A percentile compares a stretch with the other conserved stretches of the same genome.
Evolutionary conservation across 768 basidiomycete genomes (phyloP).

Genomic region (Hygrophorus russula): DNA sequence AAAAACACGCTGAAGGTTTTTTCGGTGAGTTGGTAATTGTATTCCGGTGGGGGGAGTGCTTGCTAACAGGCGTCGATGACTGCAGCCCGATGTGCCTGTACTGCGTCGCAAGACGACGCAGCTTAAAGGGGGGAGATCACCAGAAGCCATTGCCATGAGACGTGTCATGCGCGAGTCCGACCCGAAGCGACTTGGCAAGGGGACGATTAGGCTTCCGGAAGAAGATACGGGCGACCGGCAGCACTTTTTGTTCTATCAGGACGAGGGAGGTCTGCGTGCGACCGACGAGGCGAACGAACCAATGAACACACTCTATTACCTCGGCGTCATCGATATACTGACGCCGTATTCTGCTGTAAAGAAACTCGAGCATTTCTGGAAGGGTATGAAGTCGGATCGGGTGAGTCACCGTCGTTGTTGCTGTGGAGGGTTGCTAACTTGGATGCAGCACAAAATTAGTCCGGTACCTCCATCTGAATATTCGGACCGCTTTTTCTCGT

Average conservation of each 20-base stretch:
- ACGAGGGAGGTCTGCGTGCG: conserved; percentile 87
- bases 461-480: conserved; percentile 86
- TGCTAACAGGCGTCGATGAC: conserved; percentile 1
- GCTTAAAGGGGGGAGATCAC: conserved; percentile 42
- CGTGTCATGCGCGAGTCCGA: conserved; percentile 80
- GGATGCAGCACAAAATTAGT: conserved; percentile 78
- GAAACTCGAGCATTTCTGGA: conserved; percentile 85
- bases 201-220: conserved; percentile 46
- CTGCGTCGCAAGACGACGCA: conserved; percentile 49
- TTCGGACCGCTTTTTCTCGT: conserved; percentile 76
- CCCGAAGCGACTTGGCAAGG: conserved; percentile 52
- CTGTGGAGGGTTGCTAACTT: conserved; percentile 5
- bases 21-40: conserved; percentile 43
- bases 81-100: conserved; percentile 59
- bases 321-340: conserved; percentile 94
- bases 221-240: conserved; percentile 53
- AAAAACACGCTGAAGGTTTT: conserved; percentile 88
- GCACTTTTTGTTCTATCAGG: conserved; percentile 90
- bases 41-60: not conserved
- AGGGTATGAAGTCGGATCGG: conserved; percentile 76
- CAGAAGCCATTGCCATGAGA: conserved; percentile 77
- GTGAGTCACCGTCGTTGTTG: conserved; percentile 39
- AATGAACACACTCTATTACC: conserved; percentile 77
- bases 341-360: conserved; percentile 79
- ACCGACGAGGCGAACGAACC: conserved; percentile 76